Conservation (phyloP, 2,329 filamentous ascomycete species). For the Talaromyces piceae region DNA sequence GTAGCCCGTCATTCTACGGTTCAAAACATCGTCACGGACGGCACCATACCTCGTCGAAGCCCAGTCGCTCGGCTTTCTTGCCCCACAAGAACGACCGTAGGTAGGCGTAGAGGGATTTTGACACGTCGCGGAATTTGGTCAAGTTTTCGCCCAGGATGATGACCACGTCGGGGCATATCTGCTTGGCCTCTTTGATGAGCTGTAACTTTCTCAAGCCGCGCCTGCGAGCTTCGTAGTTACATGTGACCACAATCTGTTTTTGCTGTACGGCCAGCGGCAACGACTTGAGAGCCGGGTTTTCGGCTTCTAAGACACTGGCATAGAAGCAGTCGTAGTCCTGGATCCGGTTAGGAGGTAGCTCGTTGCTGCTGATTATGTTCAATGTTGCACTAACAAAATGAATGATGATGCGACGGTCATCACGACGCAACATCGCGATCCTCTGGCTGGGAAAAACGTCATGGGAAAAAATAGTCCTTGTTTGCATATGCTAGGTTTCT, state of each 20-base stretch:
- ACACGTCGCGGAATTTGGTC: slow-evolving; percentile 75
- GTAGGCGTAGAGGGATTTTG: slow-evolving; percentile 70
- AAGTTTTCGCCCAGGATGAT: slow-evolving; percentile 83
- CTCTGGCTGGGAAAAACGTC: background rate
- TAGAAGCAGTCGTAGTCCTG: slow-evolving; percentile 70
- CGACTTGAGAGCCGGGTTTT: slow-evolving; percentile 63
- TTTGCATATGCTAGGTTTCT: background rate
- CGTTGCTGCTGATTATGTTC: background rate
- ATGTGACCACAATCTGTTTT: slow-evolving; percentile 87
- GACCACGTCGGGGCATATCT: slow-evolving; percentile 72
- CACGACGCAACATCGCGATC: slow-evolving; percentile 28
- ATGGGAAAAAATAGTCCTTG: background rate
- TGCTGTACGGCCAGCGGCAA: slow-evolving; percentile 79
- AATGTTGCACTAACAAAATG: slow-evolving; percentile 68
- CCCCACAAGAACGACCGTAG: slow-evolving; percentile 71
- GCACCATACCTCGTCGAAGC: slow-evolving; percentile 73
- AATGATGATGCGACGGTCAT: slow-evolving; percentile 63
- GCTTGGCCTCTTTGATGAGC: slow-evolving; percentile 72
- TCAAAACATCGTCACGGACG: slow-evolving; percentile 6
- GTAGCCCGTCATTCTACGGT: too few relatives aligned
- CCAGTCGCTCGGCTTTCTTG: slow-evolving; percentile 67
- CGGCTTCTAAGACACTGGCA: slow-evolving; percentile 79
- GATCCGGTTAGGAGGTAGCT: background rate
- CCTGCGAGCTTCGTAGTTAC: slow-evolving; percentile 83
- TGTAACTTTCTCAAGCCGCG: slow-evolving; percentile 66